Base-by-base conservation (phyloP, 345 rosid species). In the Pugionium cornutum region DNA sequence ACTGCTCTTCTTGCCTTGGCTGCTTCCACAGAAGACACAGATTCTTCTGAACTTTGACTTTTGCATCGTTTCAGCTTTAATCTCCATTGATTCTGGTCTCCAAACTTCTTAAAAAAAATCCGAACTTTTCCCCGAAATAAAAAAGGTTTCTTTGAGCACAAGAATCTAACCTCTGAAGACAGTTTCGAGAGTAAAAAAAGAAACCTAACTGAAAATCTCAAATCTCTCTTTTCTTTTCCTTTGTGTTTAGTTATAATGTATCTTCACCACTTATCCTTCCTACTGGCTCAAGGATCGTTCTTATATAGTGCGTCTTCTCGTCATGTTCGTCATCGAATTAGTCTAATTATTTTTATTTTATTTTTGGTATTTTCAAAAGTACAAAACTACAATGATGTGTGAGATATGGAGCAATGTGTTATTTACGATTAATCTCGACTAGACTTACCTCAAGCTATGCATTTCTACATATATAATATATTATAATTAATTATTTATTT, bases 11-110 rank as follows among this genome's bases (percentile, higher is more conserved):
- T 83, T 88, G 62, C 96, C 96, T 54, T 84, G 89, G 77, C 92
- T 88, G 57, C 91, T 88, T 65, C 96, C 92, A 69, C 96, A 88
- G 68, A 88, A 88, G 58, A 88, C 96, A 77, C 96, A 88, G 69
- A 88, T 81, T 80, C 88, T 84, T 73, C 71, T 72, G 77, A 88
- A 88, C 78, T 74, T 89, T 54, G 92, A 89, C 46, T 40, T 64
- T 62, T 76, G 61, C 26, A 77, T 79, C 35, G 54, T 63, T 53
- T 74, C 82, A 81, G 64, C 77, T 55, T 56, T 67, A 46, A 80
- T 64, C 77, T 80, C 87, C 87, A 81, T 82, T 74, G 73, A 52
- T 26, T 1, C 59, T 58, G 51, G 34, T n/a, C 18, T 18, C 18
- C 18, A 18, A 18, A 18, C 18, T 18, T 18, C 18, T 18, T 18